Percentiles rank a stretch among this genome's conserved stretches.
Conservation (phyloP, 108 stramenopile species). For the Asterionellopsis glacialis region DNA sequence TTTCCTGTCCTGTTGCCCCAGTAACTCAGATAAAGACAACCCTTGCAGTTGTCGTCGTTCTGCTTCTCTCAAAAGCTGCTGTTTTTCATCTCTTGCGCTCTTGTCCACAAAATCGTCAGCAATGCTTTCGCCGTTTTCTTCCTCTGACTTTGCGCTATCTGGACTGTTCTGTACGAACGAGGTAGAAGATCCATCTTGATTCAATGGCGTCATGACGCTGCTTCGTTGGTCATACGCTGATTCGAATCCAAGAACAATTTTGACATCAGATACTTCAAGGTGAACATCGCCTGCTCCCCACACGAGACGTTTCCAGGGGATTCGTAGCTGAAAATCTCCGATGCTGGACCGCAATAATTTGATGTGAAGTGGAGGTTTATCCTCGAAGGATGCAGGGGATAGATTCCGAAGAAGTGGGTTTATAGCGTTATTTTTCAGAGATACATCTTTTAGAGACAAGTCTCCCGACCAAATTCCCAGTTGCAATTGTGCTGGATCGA, state of each 20-base stretch:
- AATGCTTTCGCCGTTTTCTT: no score
- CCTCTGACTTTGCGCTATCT: no score
- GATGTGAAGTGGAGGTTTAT: slow-evolving; percentile 26
- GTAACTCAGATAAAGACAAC: slow-evolving; percentile 11
- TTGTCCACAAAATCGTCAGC: no score
- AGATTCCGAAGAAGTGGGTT: slow-evolving; percentile 30
- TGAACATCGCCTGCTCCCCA: slow-evolving; percentile 49
- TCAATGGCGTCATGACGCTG: background rate
- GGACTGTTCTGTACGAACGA: background rate
- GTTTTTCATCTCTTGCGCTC: slow-evolving; percentile 33
- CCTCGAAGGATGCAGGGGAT: background rate
- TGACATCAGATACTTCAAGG: slow-evolving; percentile 32
- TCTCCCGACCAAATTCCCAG: slow-evolving; percentile 56
- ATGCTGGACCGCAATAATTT: slow-evolving; percentile 44
- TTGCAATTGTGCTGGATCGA: slow-evolving; percentile 40
- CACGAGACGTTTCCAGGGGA: slow-evolving; percentile 54
- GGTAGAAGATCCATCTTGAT: background rate
- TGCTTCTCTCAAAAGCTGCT: slow-evolving; percentile 35
- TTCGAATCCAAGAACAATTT: slow-evolving; percentile 31
- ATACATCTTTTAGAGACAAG: slow-evolving; percentile 32
- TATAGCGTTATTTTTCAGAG: slow-evolving; percentile 28
- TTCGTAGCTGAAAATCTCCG: slow-evolving; percentile 31
- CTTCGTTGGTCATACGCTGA: slow-evolving; percentile 11
- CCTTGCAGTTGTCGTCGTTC: slow-evolving; percentile 37
- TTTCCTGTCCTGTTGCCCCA: no score